These are phyloP conservation scores for Auriscalpium vulgare DNA, from an alignment of 768 basidiomycete species.

Conservation along the genomic window DNA sequence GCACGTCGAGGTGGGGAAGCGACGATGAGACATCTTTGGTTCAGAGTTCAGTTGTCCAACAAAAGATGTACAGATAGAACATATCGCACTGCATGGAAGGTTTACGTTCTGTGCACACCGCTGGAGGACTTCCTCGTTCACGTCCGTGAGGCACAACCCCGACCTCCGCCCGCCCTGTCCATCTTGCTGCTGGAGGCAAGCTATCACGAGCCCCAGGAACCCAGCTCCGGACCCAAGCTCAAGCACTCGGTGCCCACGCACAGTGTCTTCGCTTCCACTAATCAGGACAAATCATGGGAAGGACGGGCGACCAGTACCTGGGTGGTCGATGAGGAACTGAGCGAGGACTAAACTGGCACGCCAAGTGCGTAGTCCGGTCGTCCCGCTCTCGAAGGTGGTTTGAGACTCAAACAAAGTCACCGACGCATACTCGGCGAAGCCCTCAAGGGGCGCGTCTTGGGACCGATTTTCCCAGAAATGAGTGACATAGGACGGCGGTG, in stretches of 20 bases:
- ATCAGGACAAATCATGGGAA: background rate
- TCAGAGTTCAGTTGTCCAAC: background rate
- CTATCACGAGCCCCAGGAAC: slow-evolving; percentile 61
- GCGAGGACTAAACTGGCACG: slow-evolving; percentile 60
- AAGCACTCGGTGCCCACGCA: slow-evolving; percentile 41
- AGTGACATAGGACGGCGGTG: slow-evolving; percentile 54
- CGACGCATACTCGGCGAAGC: slow-evolving; percentile 25
- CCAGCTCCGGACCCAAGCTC: slow-evolving; percentile 75
- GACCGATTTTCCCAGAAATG: slow-evolving; percentile 44
- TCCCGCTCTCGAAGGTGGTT: slow-evolving; percentile 65
- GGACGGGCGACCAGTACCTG: slow-evolving; percentile 32
- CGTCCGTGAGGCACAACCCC: slow-evolving; percentile 42
- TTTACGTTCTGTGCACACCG: slow-evolving; percentile 52
- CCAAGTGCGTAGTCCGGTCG: slow-evolving; percentile 79
- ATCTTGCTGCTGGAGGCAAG: slow-evolving; percentile 41
- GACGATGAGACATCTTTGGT: slow-evolving; percentile 45
- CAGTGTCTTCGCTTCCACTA: slow-evolving; percentile 27
- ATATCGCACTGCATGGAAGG: slow-evolving; percentile 58
- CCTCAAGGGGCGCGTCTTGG: background rate
- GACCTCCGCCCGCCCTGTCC: slow-evolving; percentile 1
- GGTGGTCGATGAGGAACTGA: slow-evolving; percentile 47
- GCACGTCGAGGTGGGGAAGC: slow-evolving; percentile 38
- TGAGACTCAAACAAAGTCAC: slow-evolving; percentile 68
- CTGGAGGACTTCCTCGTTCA: slow-evolving; percentile 51
- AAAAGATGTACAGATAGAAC: background rate